Evolutionary conservation across 1,139 yeast genomes (phyloP), one percentile per base, ranked within the genome.

Genomic region (Lodderomyces orthopsilosis): DNA sequence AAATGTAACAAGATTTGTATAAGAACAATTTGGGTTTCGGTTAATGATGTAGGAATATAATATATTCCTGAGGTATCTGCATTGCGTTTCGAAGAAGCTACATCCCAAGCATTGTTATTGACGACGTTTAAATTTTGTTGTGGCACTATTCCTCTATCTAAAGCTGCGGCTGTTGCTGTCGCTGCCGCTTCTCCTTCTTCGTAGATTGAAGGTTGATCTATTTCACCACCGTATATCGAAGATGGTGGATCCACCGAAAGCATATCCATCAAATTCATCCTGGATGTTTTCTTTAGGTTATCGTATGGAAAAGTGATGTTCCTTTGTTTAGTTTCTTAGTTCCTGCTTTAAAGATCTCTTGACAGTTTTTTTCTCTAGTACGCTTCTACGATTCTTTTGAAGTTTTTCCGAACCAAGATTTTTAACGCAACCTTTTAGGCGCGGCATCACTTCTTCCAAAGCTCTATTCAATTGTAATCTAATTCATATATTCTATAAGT

Each of bases 21-120:
- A 40, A 83, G 57, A 47, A 81, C 85, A 39, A 61, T 64, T 54
- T 85, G 93, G 10, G 82, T 61, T 2, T 68, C 57, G 0, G 87
- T 75, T 40, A 80, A 66, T 1, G 72, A 66, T 0, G 83, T 72
- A 1, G 90, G 88, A 14, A 84, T 58, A 51, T 74, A 71, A 52
- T 15, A 22, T 10, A 39, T 37, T 13, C 37, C 33, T 10, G 37
- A 17, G 2, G 12, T 13, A 17, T 26, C 17, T 12, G n/a, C 14
- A 68, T 75, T 9, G 4, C 1, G 78, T 67, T 8, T 64, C 64
- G 42, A 56, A 37, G 4, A 5, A 4, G 7, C 17, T 4, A 10
- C 32, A 27, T 24, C 10, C 27, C 6, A 27, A n/a, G 6, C 17
- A n/a, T 15, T 40, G n/a, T 30, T 40, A 36, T 14, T 13, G 34